A percentile compares a stretch with the other conserved stretches of the same genome.
These are phyloP conservation scores for Leishmania turanica DNA, from an alignment of 208 protist genomes.

Conservation along the genomic window DNA sequence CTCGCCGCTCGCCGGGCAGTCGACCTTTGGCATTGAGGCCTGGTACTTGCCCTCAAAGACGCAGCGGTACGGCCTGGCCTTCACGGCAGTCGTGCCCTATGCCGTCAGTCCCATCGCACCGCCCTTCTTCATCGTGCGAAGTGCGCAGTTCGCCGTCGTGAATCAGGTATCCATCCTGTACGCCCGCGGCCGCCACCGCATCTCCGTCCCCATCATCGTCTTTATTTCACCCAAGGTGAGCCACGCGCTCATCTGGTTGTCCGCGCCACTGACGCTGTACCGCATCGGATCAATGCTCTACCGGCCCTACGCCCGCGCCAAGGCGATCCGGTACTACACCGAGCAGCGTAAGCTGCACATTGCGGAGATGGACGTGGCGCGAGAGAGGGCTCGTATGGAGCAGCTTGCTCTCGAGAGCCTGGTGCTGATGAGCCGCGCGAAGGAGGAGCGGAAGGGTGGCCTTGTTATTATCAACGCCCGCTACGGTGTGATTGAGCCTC, in stretches of 20 bases:
- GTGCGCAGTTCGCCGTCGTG: conserved; percentile 43
- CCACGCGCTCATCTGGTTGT: conserved; percentile 58
- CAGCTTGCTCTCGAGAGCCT: conserved; percentile 61
- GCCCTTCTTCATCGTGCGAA: conserved; percentile 48
- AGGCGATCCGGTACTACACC: conserved; percentile 44
- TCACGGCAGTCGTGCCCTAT: conserved; percentile 61
- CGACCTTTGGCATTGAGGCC: conserved; percentile 59
- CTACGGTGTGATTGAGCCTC: conserved; percentile 81
- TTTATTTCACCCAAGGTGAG: conserved; percentile 58
- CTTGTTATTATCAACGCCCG: conserved; percentile 88
- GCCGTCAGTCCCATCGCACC: conserved; percentile 46
- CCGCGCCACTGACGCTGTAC: conserved; percentile 56
- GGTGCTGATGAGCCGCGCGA: conserved; percentile 49
- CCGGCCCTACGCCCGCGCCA: conserved; percentile 51
- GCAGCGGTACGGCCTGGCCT: conserved; percentile 66
- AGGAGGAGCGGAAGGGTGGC: conserved; percentile 70
- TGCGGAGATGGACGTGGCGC: conserved; percentile 76
- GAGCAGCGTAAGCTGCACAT: conserved; percentile 58
- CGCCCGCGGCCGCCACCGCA: conserved; percentile 60
- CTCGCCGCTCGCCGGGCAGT: conserved; percentile 49
- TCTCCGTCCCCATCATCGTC: conserved; percentile 74
- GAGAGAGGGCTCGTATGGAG: conserved; percentile 67
- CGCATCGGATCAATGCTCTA: conserved; percentile 51
- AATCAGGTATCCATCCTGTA: conserved; percentile 80
- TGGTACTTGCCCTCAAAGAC: conserved; percentile 59